These are phyloP conservation scores for Eucalyptus erythrocorys DNA, from an alignment of 345 rosid genomes.

Conservation along the genomic window DNA sequence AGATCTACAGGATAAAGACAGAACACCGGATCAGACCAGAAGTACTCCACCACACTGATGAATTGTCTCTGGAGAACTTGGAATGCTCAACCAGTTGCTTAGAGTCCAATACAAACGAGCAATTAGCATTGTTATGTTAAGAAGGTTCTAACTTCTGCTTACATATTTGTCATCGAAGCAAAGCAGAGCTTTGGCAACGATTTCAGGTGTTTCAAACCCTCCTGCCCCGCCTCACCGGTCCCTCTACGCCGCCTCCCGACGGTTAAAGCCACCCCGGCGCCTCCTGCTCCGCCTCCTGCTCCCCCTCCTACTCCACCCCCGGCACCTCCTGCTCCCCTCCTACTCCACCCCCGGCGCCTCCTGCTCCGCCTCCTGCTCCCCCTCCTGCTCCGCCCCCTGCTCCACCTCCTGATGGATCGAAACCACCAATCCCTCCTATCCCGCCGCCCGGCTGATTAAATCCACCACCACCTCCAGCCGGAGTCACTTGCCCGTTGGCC, in stretches of 20 bases:
- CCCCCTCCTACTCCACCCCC: background rate
- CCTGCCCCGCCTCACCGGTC: background rate
- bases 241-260: background rate
- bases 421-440: background rate
- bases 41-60: background rate
- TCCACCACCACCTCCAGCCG: background rate
- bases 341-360: background rate
- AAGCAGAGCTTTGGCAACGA: constrained; percentile 59
- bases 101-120: background rate
- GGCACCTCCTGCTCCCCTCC: background rate
- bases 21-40: background rate
- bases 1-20: constrained; percentile 27
- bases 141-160: background rate
- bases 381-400: background rate
- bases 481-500: constrained; percentile 14
- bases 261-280: background rate
- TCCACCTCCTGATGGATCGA: background rate
- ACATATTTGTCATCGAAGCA: constrained; percentile 70
- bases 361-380: background rate
- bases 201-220: constrained; percentile 26
- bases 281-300: background rate
- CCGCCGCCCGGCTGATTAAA: background rate
- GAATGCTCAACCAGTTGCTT: background rate
- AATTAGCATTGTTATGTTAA: background rate
- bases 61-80: background rate